These are phyloP conservation scores for Neurospora sp. DNA, from an alignment of 495 filamentous ascomycete genomes.

Conservation along the genomic window DNA sequence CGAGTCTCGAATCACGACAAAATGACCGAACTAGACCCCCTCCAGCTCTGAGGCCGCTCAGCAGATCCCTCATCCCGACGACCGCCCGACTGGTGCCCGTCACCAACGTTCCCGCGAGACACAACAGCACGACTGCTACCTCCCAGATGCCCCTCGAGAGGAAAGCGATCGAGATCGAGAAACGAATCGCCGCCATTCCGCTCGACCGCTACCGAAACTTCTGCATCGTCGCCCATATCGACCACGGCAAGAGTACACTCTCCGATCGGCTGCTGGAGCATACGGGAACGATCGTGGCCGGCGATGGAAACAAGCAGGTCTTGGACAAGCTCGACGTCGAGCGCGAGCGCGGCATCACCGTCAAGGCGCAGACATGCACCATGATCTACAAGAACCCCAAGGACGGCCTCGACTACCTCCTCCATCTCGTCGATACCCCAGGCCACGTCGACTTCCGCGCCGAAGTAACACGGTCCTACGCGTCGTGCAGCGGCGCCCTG, in stretches of 20 bases:
- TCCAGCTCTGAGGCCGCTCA: not conserved
- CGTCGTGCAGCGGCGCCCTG: slow-evolving; percentile 86
- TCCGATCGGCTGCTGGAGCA: slow-evolving; percentile 86
- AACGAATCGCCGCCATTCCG: slow-evolving; percentile 76
- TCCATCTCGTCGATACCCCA: slow-evolving; percentile 94
- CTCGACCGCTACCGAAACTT: slow-evolving; percentile 91
- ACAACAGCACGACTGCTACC: not conserved
- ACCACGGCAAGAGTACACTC: slow-evolving; percentile 96
- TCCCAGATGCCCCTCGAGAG: slow-evolving; percentile 5
- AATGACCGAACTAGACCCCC: not conserved
- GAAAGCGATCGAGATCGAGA: slow-evolving; percentile 49
- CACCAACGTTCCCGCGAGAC: not conserved
- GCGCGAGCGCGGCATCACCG: slow-evolving; percentile 89
- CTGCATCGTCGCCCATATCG: slow-evolving; percentile 97
- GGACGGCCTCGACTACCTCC: slow-evolving; percentile 74
- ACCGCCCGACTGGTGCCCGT: not conserved
- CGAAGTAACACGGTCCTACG: slow-evolving; percentile 89
- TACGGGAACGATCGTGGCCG: slow-evolving; percentile 76
- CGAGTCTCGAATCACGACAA: not conserved
- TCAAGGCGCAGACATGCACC: slow-evolving; percentile 96
- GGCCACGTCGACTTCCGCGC: slow-evolving; percentile 93
- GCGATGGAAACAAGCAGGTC: slow-evolving; percentile 86
- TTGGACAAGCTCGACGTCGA: slow-evolving; percentile 96
- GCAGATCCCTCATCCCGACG: not conserved
- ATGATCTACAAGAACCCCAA: slow-evolving; percentile 75